Conservation (phyloP, 2,329 filamentous ascomycete genomes). For the Fusarium veterinarium region DNA sequence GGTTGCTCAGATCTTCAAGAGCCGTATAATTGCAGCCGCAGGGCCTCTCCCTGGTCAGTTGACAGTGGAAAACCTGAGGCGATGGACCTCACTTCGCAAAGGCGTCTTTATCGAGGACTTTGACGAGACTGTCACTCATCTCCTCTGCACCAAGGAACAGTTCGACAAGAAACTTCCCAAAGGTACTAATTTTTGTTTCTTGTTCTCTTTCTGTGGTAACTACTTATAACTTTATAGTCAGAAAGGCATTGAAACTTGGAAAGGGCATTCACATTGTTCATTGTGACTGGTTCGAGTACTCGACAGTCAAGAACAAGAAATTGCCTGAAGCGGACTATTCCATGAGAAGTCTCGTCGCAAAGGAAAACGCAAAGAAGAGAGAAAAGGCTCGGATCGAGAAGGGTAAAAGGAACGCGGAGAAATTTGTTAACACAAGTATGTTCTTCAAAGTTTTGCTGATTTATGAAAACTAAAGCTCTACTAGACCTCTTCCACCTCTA, state of each 20-base stretch:
- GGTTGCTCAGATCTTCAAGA: conserved; percentile 60
- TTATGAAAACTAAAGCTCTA: background rate
- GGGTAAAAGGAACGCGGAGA: conserved; percentile 55
- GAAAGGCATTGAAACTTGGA: conserved; percentile 51
- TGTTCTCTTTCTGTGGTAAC: background rate
- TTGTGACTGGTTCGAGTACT: conserved; percentile 66
- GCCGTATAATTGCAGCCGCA: conserved; percentile 65
- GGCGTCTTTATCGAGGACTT: conserved; percentile 67
- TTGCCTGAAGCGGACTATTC: conserved; percentile 54
- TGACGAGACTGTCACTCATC: conserved; percentile 72
- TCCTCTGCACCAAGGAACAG: conserved; percentile 73
- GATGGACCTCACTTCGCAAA: conserved; percentile 73
- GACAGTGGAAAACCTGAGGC: conserved; percentile 66
- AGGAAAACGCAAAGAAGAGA: conserved; percentile 47
- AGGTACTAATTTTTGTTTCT: conserved; percentile 43
- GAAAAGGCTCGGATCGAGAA: conserved; percentile 51
- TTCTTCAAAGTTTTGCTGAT: background rate
- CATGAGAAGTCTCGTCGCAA: conserved; percentile 50
- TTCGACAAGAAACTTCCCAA: conserved; percentile 61
- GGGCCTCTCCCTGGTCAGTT: conserved; percentile 66
- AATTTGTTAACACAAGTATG: conserved; percentile 62
- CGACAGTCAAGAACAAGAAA: conserved; percentile 48
- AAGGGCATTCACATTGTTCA: conserved; percentile 57
- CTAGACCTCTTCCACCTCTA: conserved; percentile 74
- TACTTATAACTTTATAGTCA: conserved; percentile 47